Percentiles rank a stretch among this genome's conserved stretches.
These are phyloP conservation scores for Penicillium crystallinum DNA, from an alignment of 495 filamentous ascomycete genomes.

Conservation along the genomic window DNA sequence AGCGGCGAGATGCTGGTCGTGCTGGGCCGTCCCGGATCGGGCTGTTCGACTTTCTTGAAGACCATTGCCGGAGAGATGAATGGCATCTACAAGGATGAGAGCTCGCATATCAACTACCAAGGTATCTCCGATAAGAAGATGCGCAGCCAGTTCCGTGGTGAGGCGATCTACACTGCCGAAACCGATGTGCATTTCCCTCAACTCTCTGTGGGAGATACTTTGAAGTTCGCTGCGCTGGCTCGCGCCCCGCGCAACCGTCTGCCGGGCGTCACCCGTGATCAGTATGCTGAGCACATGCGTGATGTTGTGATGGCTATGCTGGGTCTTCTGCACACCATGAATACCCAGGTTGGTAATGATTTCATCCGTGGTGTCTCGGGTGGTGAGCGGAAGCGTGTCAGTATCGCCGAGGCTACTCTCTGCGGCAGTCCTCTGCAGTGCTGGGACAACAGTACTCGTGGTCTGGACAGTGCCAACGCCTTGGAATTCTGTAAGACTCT, in stretches of 20 bases:
- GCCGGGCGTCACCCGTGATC: slow-evolving; percentile 42
- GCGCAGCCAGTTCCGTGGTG: slow-evolving; percentile 62
- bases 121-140: slow-evolving; percentile 69
- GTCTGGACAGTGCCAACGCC: slow-evolving; percentile 79
- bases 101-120: slow-evolving; percentile 64
- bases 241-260: slow-evolving; percentile 46
- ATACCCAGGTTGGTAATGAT: slow-evolving; percentile 62
- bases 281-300: slow-evolving; percentile 47
- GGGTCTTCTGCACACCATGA: slow-evolving; percentile 54
- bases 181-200: slow-evolving; percentile 65
- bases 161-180: slow-evolving; percentile 61
- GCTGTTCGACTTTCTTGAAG: slow-evolving; percentile 71
- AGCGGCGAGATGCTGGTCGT: slow-evolving; percentile 80
- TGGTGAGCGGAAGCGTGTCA: slow-evolving; percentile 73
- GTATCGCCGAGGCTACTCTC: slow-evolving; percentile 56
- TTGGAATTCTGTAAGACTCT: slow-evolving; percentile 70
- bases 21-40: slow-evolving; percentile 67
- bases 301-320: slow-evolving; percentile 62
- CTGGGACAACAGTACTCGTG: slow-evolving; percentile 87
- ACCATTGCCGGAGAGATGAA: slow-evolving; percentile 66
- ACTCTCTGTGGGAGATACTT: slow-evolving; percentile 60
- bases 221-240: slow-evolving; percentile 56
- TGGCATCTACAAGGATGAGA: slow-evolving; percentile 58
- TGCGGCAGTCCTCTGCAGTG: slow-evolving; percentile 69
- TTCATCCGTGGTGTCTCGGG: slow-evolving; percentile 81